Evolutionary conservation across 306 rosid genomes (phyloP), one percentile per base, ranked within the genome.

Genomic region (Urtica urens): DNA sequence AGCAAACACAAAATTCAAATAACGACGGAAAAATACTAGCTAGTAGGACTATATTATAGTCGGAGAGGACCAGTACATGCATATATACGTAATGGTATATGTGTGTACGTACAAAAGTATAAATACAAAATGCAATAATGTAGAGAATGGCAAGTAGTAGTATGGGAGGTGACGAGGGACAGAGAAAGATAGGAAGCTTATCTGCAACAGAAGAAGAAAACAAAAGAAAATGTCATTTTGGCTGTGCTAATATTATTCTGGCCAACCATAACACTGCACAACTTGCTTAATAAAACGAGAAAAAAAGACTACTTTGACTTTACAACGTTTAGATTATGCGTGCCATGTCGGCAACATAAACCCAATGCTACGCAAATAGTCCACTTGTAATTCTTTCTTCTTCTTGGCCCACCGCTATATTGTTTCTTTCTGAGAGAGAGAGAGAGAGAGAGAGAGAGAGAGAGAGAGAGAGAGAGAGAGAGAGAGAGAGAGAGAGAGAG

Each of bases 311-410:
- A 15, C 33, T 49, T 63, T 62, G 62, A 57, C 57, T 51, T 60
- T 40, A 25, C 6, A 26, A 29, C 51, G 30, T 22, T 35, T 22
- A 20, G 44, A 57, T 57, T 58, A 55, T 58, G 66, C 69, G 76
- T 61, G 72, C 76, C 76, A 68, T 74, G 86, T 72, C 86, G 93
- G 82, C 78, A 72, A 74, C 82, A 71, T 53, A 61, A 28, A 22
- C 30, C 27, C 41, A 53, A 38, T n/a, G n/a, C n/a, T n/a, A n/a
- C n/a, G 21, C 9, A 22, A 60, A 11, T n/a, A 21, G 29, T 53
- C 55, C 55, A 50, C 55, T 50, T 50, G 55, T 50, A 31, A 31
- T 48, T 48, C 53, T 48, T 46, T 13, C 18, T 10, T 46, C 15
- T 41, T n/a, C n/a, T n/a, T n/a, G n/a, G n/a, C n/a, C n/a, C n/a